A percentile compares a stretch with the other conserved stretches of the same genome.
Conservation (phyloP, 768 basidiomycete genomes). For the Phlebiopsis flavidoalba region DNA sequence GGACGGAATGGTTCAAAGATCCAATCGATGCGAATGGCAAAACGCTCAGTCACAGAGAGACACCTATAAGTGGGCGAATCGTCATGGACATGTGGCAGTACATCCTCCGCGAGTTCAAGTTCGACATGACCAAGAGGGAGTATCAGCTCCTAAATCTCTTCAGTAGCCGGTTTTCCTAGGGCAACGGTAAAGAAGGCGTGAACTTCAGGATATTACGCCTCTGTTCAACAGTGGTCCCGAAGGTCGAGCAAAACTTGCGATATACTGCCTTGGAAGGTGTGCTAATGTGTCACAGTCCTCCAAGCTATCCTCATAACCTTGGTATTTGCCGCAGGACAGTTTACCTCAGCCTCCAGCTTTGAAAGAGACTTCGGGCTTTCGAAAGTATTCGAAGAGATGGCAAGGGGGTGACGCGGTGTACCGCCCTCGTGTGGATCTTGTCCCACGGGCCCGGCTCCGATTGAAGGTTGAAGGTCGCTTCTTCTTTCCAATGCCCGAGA, state of each 20-base stretch:
- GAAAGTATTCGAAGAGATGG: conserved; percentile 98
- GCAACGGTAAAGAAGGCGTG: conserved; percentile 99
- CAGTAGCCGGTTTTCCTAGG: conserved; percentile 93
- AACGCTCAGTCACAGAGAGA: conserved; percentile 96
- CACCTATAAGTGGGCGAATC: conserved; percentile 93
- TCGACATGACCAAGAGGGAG: conserved; percentile 71
- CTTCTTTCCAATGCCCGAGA: conserved; percentile 83
- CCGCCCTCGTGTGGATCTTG: conserved; percentile 95
- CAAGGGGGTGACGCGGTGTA: conserved; percentile 97
- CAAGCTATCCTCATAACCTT: too few species aligned
- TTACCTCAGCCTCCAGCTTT: conserved; percentile 95
- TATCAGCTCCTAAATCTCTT: conserved; percentile 80
- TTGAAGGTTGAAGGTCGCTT: conserved; percentile 98
- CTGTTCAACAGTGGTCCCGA: conserved; percentile 95
- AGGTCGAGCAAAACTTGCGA: conserved; percentile 85
- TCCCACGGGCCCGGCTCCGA: conserved; percentile 94
- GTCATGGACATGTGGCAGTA: conserved; percentile 95
- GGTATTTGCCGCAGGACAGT: conserved; percentile 62
- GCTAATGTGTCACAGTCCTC: background rate
- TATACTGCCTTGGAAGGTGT: conserved; percentile 96
- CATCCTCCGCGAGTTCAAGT: conserved; percentile 98
- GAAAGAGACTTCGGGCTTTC: conserved; percentile 98
- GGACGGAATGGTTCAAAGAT: conserved; percentile 39
- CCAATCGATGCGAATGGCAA: conserved; percentile 83
- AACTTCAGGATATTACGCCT: conserved; percentile 97